Conservation (phyloP, 1,139 yeast species). For the Suhomyces bribrorum region DNA sequence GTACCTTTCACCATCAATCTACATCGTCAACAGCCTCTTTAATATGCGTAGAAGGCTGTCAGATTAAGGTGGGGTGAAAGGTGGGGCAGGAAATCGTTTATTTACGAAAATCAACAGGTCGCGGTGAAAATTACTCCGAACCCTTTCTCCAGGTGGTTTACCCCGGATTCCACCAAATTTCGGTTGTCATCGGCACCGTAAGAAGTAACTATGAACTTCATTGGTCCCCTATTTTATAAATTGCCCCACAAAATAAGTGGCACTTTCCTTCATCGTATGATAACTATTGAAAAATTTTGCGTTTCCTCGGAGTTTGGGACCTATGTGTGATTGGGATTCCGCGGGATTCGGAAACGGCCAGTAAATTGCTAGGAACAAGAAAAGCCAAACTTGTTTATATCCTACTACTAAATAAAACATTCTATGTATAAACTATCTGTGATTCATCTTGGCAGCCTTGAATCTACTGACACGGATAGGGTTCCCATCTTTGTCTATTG, state of each 20-base stretch:
- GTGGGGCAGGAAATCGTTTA: constrained; percentile 4
- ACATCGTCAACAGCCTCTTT: too few relatives aligned
- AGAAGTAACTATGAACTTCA: background rate
- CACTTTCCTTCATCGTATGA: too few relatives aligned
- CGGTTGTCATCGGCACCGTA: background rate
- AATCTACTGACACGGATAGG: constrained; percentile 65
- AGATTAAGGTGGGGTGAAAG: constrained; percentile 5
- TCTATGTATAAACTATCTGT: too few relatives aligned
- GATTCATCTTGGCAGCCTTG: constrained; percentile 51
- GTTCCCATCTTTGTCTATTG: constrained; percentile 67
- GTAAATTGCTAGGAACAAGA: too few relatives aligned
- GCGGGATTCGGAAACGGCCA: too few relatives aligned
- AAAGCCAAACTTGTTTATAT: background rate
- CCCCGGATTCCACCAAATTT: constrained; percentile 3
- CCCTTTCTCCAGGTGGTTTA: constrained; percentile 2
- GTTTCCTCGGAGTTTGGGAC: background rate
- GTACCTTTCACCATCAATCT: too few relatives aligned
- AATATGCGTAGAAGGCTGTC: constrained; percentile 1
- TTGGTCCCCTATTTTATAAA: background rate
- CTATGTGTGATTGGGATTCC: too few relatives aligned
- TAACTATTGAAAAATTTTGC: background rate
- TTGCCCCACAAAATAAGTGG: too few relatives aligned
- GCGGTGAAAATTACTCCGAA: background rate
- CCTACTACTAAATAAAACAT: background rate
- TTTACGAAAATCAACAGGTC: background rate